Evolutionary conservation across 2,329 filamentous ascomycete genomes (phyloP).

Genomic region (Apiospora kogelbergensis): DNA sequence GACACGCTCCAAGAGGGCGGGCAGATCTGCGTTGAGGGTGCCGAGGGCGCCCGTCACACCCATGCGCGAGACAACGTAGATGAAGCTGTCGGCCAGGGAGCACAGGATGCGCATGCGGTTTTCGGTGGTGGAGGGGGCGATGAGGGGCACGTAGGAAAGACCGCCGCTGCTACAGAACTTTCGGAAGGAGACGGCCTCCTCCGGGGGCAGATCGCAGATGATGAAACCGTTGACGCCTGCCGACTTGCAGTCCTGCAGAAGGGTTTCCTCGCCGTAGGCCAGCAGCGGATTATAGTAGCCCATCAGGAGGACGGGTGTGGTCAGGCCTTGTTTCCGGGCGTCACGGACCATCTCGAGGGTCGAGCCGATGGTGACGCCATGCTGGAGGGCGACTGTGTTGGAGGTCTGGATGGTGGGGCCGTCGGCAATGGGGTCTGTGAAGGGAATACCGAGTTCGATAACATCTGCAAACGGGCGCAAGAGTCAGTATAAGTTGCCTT

Average conservation of each 20-base stretch:
- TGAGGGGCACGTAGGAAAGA: slow-evolving; percentile 94
- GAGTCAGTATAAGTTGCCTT: slow-evolving; percentile 16
- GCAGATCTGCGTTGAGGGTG: slow-evolving; percentile 76
- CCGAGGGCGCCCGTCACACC: slow-evolving; percentile 92
- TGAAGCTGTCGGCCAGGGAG: slow-evolving; percentile 96
- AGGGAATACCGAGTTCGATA: slow-evolving; percentile 93
- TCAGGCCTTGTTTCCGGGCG: slow-evolving; percentile 74
- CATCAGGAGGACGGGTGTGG: slow-evolving; percentile 87
- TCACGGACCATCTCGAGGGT: slow-evolving; percentile 82
- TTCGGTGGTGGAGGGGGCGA: slow-evolving; percentile 91
- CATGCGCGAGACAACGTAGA: slow-evolving; percentile 97
- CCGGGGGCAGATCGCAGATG: slow-evolving; percentile 90
- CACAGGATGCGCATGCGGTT: slow-evolving; percentile 93
- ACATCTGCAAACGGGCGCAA: slow-evolving; percentile 60
- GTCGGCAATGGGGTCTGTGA: slow-evolving; percentile 97
- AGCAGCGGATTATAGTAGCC: slow-evolving; percentile 98
- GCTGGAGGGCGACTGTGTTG: slow-evolving; percentile 85
- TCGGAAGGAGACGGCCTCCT: slow-evolving; percentile 92
- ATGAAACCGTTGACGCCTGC: slow-evolving; percentile 96
- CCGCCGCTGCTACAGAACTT: slow-evolving; percentile 77
- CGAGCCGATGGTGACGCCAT: slow-evolving; percentile 81
- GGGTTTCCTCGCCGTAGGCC: slow-evolving; percentile 88
- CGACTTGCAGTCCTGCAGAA: slow-evolving; percentile 79
- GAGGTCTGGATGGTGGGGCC: slow-evolving; percentile 95
- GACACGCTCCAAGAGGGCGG: slow-evolving; percentile 78